Evolutionary conservation across 2,329 filamentous ascomycete species (phyloP).

Genomic region (Phialemonium atrogriseum): DNA sequence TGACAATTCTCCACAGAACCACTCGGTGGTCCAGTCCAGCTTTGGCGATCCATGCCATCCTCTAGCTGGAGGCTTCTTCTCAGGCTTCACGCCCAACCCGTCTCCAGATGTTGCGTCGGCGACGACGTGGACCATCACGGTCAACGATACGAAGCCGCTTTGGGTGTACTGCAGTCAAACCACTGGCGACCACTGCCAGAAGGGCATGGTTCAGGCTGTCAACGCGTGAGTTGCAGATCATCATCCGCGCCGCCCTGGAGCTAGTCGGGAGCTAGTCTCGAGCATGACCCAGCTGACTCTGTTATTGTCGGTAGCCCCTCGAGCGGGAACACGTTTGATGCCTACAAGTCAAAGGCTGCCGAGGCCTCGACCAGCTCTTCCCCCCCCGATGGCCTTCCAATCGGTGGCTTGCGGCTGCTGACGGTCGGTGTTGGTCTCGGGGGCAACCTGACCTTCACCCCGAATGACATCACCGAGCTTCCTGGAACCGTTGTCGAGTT

Average conservation of each 20-base stretch:
- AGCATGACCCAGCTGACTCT: not conserved
- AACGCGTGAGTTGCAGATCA: constrained; percentile 28
- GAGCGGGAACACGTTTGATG: constrained; percentile 25
- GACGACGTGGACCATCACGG: constrained; percentile 33
- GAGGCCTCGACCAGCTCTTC: constrained; percentile 18
- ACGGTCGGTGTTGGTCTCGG: constrained; percentile 24
- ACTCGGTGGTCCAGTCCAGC: constrained; percentile 30
- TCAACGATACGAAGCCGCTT: constrained; percentile 36
- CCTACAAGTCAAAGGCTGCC: constrained; percentile 21
- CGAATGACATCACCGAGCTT: constrained; percentile 24
- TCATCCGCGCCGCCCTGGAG: too few relatives aligned
- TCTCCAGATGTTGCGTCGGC: constrained; percentile 20
- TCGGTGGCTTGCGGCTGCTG: constrained; percentile 23
- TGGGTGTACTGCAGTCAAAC: constrained; percentile 40
- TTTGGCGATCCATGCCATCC: constrained; percentile 30
- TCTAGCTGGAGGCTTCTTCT: constrained; percentile 28
- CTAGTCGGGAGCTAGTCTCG: too few relatives aligned
- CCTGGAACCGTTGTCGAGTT: constrained; percentile 24
- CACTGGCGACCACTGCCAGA: constrained; percentile 35
- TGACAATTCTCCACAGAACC: constrained; percentile 19
- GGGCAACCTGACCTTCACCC: constrained; percentile 21
- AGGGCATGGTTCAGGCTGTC: constrained; percentile 29
- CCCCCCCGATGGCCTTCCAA: constrained; percentile 18
- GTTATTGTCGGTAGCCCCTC: constrained; percentile 12
- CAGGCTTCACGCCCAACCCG: constrained; percentile 27